Conservation (phyloP, 2,329 filamentous ascomycete genomes). For the Aspergillus neoniger region DNA sequence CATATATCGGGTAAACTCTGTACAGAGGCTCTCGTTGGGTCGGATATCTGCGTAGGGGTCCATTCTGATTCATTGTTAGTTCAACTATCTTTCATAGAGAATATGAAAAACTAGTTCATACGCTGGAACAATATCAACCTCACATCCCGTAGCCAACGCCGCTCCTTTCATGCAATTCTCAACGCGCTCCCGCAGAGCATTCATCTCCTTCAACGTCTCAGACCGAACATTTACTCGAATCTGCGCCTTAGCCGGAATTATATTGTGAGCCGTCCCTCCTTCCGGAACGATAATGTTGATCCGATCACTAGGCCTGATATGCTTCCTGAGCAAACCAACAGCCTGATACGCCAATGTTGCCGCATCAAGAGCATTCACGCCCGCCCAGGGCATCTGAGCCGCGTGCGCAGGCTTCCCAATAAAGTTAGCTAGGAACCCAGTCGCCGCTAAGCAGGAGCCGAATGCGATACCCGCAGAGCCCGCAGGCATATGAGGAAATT, state of each 20-base stretch:
- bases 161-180: conserved; percentile 4
- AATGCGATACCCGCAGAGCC: conserved; percentile 10
- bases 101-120: background rate
- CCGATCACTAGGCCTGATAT: conserved; percentile 52
- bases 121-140: background rate
- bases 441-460: conserved; percentile 20
- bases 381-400: conserved; percentile 54
- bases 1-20: background rate
- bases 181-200: background rate
- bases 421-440: conserved; percentile 37
- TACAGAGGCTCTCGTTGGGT: background rate
- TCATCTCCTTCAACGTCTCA: background rate
- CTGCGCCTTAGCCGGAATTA: conserved; percentile 54
- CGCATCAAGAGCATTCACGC: conserved; percentile 59
- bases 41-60: background rate
- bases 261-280: conserved; percentile 54
- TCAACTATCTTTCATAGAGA: background rate
- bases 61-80: background rate
- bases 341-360: conserved; percentile 45
- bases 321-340: conserved; percentile 55
- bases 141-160: conserved; percentile 29
- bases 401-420: conserved; percentile 56
- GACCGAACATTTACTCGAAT: conserved; percentile 24
- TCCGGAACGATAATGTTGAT: conserved; percentile 54
- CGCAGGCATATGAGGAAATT: background rate